These are phyloP conservation scores for Aspergillus hancockii DNA, from an alignment of 495 filamentous ascomycete species.

Conservation along the genomic window DNA sequence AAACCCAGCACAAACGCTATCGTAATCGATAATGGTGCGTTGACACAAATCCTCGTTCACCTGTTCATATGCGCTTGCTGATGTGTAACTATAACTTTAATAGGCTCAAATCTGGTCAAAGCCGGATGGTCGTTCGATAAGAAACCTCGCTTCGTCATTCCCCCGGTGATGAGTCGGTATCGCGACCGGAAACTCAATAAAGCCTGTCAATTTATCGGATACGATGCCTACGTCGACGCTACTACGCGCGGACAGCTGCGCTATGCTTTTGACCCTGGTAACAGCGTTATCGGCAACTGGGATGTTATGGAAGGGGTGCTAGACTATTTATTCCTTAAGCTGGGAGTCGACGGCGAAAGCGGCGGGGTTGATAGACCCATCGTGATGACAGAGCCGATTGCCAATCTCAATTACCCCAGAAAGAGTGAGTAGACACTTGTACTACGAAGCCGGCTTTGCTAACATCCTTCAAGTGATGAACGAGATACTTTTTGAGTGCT, in stretches of 20 bases:
- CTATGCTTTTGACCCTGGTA: conserved; percentile 87
- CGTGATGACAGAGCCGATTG: conserved; percentile 94
- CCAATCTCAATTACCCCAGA: conserved; percentile 81
- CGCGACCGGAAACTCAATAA: conserved; percentile 88
- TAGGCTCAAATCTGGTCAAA: conserved; percentile 84
- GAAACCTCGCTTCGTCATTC: conserved; percentile 72
- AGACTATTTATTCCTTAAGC: conserved; percentile 89
- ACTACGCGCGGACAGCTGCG: conserved; percentile 87
- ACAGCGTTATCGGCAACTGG: conserved; percentile 92
- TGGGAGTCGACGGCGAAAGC: conserved; percentile 75
- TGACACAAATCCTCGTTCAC: not conserved
- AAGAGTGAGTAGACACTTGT: conserved; percentile 62
- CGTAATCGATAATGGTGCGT: conserved; percentile 93
- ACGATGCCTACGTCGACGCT: conserved; percentile 90
- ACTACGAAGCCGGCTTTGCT: conserved; percentile 10
- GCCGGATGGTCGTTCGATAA: conserved; percentile 94
- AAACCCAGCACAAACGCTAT: conserved; percentile 67
- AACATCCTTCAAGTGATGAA: conserved; percentile 72
- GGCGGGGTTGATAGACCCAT: conserved; percentile 81
- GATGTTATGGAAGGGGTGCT: conserved; percentile 92
- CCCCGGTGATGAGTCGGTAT: conserved; percentile 90
- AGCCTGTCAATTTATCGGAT: conserved; percentile 86
- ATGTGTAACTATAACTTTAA: not conserved
- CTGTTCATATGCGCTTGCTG: not conserved
- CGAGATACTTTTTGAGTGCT: conserved; percentile 95